Percentiles rank a stretch among this genome's conserved stretches.
These are phyloP conservation scores for Saccharomyces hybrid DNA, from an alignment of 1,139 yeast genomes.

Conservation along the genomic window DNA sequence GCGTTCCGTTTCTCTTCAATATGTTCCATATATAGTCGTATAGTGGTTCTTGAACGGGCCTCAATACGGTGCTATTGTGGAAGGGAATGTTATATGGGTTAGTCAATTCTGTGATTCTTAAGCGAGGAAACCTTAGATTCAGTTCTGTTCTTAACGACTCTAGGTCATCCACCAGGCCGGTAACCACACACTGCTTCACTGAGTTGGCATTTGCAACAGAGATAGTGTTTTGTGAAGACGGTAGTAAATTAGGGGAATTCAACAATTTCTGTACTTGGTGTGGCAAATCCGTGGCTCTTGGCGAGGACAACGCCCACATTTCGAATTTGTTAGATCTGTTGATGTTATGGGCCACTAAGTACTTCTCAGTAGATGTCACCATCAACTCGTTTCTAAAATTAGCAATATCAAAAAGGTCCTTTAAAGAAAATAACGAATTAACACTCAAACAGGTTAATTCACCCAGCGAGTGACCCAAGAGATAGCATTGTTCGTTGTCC, in stretches of 20 bases:
- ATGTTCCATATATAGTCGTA: conserved; percentile 30
- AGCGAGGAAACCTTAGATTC: conserved; percentile 19
- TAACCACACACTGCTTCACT: conserved; percentile 29
- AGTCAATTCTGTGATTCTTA: conserved; percentile 25
- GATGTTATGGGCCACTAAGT: conserved; percentile 20
- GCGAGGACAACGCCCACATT: conserved; percentile 31
- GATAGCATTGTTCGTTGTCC: conserved; percentile 10
- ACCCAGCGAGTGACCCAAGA: conserved; percentile 54
- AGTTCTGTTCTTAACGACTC: conserved; percentile 21
- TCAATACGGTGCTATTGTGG: conserved; percentile 28
- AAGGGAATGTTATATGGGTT: conserved; percentile 31
- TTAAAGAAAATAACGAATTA: conserved; percentile 36
- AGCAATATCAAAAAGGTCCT: conserved; percentile 29
- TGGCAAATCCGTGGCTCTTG: conserved; percentile 23
- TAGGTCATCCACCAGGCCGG: conserved; percentile 27
- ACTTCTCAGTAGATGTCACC: conserved; percentile 26
- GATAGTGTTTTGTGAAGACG: conserved; percentile 13
- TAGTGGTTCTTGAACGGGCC: conserved; percentile 29
- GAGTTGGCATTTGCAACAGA: conserved; percentile 30
- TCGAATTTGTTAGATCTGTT: conserved; percentile 24
- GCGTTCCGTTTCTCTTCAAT: conserved; percentile 23
- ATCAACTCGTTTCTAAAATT: conserved; percentile 29
- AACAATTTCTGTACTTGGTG: conserved; percentile 19
- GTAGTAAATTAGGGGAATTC: conserved; percentile 13
- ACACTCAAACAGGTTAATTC: conserved; percentile 41